Conservation (phyloP, 345 rosid genomes). For the Hirschfeldia incana region DNA sequence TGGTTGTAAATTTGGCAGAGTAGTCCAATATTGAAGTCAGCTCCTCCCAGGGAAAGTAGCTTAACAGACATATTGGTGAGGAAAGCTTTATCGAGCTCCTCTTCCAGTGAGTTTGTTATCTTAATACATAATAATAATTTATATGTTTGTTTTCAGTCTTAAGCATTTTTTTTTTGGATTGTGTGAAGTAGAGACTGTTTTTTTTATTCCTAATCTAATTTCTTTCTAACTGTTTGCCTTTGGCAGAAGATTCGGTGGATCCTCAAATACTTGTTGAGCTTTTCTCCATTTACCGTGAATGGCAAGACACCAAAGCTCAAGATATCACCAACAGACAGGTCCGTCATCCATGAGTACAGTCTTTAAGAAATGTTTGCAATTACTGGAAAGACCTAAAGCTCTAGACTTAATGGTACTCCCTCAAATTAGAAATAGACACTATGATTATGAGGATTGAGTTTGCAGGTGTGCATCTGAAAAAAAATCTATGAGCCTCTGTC, state of each 20-base stretch:
- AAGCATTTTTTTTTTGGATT: background rate
- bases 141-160: background rate
- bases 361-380: no score
- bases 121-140: background rate
- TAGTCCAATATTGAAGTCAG: conserved; percentile 62
- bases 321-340: conserved; percentile 79
- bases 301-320: conserved; percentile 69
- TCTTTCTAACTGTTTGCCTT: background rate
- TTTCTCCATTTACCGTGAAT: conserved; percentile 73
- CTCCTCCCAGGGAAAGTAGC: conserved; percentile 71
- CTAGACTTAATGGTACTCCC: background rate
- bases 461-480: background rate
- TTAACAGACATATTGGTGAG: conserved; percentile 91
- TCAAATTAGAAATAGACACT: background rate
- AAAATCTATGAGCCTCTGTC: background rate
- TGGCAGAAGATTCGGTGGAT: conserved; percentile 68
- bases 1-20: conserved; percentile 42
- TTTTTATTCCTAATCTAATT: background rate
- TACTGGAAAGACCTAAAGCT: no score
- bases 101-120: conserved; percentile 48
- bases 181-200: background rate
- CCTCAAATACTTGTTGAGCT: conserved; percentile 83
- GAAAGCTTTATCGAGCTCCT: conserved; percentile 60
- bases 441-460: background rate
- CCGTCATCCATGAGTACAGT: background rate